Conservation (phyloP, 2,329 filamentous ascomycete genomes). For the Conoideocrella luteorostrata region DNA sequence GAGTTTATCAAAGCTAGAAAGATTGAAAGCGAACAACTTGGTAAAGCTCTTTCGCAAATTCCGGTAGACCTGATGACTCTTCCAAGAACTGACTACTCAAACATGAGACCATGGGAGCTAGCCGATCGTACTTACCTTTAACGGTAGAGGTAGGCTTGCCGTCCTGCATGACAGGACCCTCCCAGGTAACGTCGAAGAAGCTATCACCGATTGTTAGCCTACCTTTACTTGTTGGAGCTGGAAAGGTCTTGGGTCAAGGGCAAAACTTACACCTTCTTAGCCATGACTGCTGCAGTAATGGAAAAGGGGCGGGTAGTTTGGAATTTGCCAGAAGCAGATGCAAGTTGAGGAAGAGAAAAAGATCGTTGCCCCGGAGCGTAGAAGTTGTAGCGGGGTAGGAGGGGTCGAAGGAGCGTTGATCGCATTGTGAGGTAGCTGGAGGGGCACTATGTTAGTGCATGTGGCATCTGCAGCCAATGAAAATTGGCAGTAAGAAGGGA, state of each 20-base stretch:
- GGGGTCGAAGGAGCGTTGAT: slow-evolving; percentile 38
- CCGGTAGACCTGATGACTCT: too few species aligned
- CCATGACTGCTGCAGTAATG: slow-evolving; percentile 63
- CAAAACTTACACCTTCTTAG: slow-evolving; percentile 55
- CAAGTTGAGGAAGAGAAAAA: slow-evolving; percentile 35
- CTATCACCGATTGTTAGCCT: slow-evolving; percentile 24
- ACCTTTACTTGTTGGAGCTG: not conserved
- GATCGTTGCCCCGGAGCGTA: slow-evolving; percentile 32
- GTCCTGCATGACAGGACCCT: slow-evolving; percentile 63
- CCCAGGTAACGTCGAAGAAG: slow-evolving; percentile 69
- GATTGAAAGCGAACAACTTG: not conserved
- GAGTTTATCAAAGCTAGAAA: too few species aligned
- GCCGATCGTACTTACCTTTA: slow-evolving; percentile 46
- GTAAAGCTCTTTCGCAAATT: too few species aligned
- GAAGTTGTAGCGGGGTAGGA: slow-evolving; percentile 40
- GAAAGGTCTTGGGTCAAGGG: slow-evolving; percentile 10
- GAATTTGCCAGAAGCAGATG: slow-evolving; percentile 34
- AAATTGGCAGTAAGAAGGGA: not conserved
- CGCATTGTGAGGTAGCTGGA: slow-evolving; percentile 38
- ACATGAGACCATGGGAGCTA: not conserved
- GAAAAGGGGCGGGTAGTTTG: slow-evolving; percentile 38
- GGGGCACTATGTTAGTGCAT: slow-evolving; percentile 32
- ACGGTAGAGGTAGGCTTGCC: slow-evolving; percentile 46
- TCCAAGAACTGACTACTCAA: too few species aligned
- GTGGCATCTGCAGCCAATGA: slow-evolving; percentile 13